Evolutionary conservation across 2,329 filamentous ascomycete genomes (phyloP).

Genomic region (Emmonsiellopsis sp.): DNA sequence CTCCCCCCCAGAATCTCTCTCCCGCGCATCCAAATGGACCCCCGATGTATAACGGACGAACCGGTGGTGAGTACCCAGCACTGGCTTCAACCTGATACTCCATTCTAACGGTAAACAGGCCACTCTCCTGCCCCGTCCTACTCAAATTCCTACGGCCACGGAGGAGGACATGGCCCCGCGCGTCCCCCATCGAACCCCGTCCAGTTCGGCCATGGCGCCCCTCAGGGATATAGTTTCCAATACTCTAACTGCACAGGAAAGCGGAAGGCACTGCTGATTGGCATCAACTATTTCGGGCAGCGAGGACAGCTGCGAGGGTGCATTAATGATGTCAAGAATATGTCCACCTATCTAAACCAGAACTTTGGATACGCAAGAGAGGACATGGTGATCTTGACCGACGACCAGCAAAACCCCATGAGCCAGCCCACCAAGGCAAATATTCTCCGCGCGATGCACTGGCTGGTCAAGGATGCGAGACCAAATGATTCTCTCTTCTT

Average conservation of each 20-base stretch:
- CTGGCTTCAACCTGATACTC: not conserved
- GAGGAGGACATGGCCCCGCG: slow-evolving; percentile 44
- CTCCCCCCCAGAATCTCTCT: slow-evolving; percentile 23
- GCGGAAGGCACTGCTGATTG: slow-evolving; percentile 81
- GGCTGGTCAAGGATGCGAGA: slow-evolving; percentile 86
- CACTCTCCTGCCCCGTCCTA: slow-evolving; percentile 26
- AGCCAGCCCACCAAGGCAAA: slow-evolving; percentile 95
- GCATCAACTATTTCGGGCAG: slow-evolving; percentile 95
- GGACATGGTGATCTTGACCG: slow-evolving; percentile 94
- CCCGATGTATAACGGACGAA: slow-evolving; percentile 32
- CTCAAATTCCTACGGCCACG: slow-evolving; percentile 49
- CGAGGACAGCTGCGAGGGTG: slow-evolving; percentile 83
- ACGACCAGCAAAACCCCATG: slow-evolving; percentile 96
- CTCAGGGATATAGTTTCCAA: slow-evolving; percentile 71
- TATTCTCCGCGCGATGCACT: slow-evolving; percentile 92
- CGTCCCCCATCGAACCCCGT: slow-evolving; percentile 60
- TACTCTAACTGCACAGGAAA: slow-evolving; percentile 86
- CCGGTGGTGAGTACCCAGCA: slow-evolving; percentile 21
- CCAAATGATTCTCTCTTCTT: slow-evolving; percentile 96
- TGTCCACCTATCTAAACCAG: slow-evolving; percentile 82
- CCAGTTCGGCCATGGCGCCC: slow-evolving; percentile 71
- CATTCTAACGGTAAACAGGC: slow-evolving; percentile 3
- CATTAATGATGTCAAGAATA: slow-evolving; percentile 96
- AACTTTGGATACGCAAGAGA: slow-evolving; percentile 88
- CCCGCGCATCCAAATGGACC: slow-evolving; percentile 26